Conservation (phyloP, 495 filamentous ascomycete species). For the Penicillium pancosmium region DNA sequence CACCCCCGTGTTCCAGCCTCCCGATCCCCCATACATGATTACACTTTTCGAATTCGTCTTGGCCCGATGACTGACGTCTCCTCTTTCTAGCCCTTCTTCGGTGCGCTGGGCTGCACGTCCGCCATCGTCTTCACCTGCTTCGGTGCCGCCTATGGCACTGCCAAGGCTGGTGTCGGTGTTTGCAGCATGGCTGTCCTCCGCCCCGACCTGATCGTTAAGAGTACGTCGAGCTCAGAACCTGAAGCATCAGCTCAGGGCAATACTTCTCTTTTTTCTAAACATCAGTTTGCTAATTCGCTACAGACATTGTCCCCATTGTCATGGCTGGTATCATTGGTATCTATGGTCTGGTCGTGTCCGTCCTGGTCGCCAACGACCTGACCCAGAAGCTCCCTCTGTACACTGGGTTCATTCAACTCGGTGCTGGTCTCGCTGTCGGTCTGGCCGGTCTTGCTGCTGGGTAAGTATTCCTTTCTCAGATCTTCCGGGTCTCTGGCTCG, state of each 20-base stretch:
- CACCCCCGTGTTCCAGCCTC: slow-evolving; percentile 22
- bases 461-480: slow-evolving; percentile 43
- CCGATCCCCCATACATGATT: slow-evolving; percentile 17
- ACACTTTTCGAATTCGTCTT: slow-evolving; percentile 2
- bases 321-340: slow-evolving; percentile 99
- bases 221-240: slow-evolving; percentile 56
- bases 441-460: slow-evolving; percentile 95
- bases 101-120: slow-evolving; percentile 97
- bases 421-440: slow-evolving; percentile 95
- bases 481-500: background rate
- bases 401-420: slow-evolving; percentile 95
- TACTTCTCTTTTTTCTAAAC: background rate
- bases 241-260: background rate
- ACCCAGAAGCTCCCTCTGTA: slow-evolving; percentile 82
- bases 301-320: slow-evolving; percentile 99
- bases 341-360: slow-evolving; percentile 98
- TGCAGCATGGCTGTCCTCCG: slow-evolving; percentile 96
- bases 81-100: slow-evolving; percentile 86
- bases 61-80: slow-evolving; percentile 30
- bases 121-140: slow-evolving; percentile 99
- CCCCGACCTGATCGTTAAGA: slow-evolving; percentile 99
- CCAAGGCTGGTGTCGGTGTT: slow-evolving; percentile 99
- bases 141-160: slow-evolving; percentile 96
- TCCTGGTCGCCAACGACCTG: slow-evolving; percentile 92
- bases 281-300: slow-evolving; percentile 22